Conservation (phyloP, 208 protist species). For the Trypanosoma lewisi region DNA sequence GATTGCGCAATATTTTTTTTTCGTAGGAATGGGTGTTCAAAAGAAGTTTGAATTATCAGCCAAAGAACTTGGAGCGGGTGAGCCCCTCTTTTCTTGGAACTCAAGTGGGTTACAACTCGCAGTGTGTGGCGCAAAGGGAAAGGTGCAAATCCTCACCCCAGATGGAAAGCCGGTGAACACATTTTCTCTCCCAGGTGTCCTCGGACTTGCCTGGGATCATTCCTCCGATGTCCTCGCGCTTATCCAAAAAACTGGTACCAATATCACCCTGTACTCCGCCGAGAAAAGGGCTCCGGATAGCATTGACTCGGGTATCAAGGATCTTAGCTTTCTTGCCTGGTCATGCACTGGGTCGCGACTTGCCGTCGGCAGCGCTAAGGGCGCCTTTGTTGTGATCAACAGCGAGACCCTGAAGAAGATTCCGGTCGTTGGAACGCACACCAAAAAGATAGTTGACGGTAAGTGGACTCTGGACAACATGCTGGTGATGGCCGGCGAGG, state of each 20-base stretch:
- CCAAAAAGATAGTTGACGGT: slow-evolving; percentile 85
- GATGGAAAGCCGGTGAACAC: slow-evolving; percentile 78
- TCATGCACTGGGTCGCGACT: slow-evolving; percentile 71
- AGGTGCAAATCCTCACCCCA: slow-evolving; percentile 76
- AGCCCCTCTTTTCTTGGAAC: slow-evolving; percentile 77
- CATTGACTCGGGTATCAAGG: slow-evolving; percentile 88
- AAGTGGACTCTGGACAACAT: slow-evolving; percentile 80
- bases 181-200: slow-evolving; percentile 59
- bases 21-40: slow-evolving; percentile 57
- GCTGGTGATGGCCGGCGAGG: slow-evolving; percentile 85
- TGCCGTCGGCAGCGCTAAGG: slow-evolving; percentile 89
- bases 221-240: slow-evolving; percentile 87
- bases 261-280: slow-evolving; percentile 83
- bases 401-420: slow-evolving; percentile 87
- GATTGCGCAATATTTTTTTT: too few relatives aligned
- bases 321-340: slow-evolving; percentile 90
- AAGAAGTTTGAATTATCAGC: slow-evolving; percentile 71
- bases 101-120: slow-evolving; percentile 63
- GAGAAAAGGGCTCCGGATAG: slow-evolving; percentile 55
- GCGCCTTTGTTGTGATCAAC: slow-evolving; percentile 93
- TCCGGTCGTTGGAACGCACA: slow-evolving; percentile 86
- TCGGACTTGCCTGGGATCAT: slow-evolving; percentile 89
- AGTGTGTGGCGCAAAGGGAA: slow-evolving; percentile 67
- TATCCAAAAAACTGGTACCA: slow-evolving; percentile 58
- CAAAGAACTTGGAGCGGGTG: slow-evolving; percentile 67